Evolutionary conservation across 306 rosid genomes (phyloP), one percentile per base, ranked within the genome.

Genomic region (Arachis hypogaea): DNA sequence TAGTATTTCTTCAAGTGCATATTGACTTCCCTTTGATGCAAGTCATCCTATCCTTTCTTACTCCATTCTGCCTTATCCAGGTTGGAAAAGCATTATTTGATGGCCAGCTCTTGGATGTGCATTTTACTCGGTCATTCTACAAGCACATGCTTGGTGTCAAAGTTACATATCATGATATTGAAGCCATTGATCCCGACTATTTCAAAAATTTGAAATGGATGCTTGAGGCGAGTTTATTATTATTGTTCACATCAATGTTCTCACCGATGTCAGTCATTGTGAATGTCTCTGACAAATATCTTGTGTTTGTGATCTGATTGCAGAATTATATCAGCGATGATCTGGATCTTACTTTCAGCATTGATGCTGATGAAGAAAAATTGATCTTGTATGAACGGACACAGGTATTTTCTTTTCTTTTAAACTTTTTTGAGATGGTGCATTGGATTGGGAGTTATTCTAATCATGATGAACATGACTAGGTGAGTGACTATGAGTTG

Each of bases 121-220:
- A 95, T 84, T 95, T 95, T 79, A 95, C 99, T n/a, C 92, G 99
- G 75, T 95, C 99, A 47, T 95, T 95, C 83, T 95, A 95, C 96
- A 95, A 95, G 89, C 99, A 95, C 77, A 95, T 95, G 51, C 86
- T 95, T 69, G 99, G 86, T 78, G 97, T 65, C 59, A 95, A 92
- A 85, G 99, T 95, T 78, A 92, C 99, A 65, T 95, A 95, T 78
- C 99, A 88, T 78, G 99, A 95, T 84, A 95, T 95, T 76, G 99
- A 95, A 88, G 99, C 99, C 76, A 95, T 95, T 76, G 99, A 95
- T 85, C 99, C 99, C 3, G 92, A 61, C 81, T 95, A 92, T 84
- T 95, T 83, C 77, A 95, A 80, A 82, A 95, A 95, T 78, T 83
- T 95, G 76, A 95, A 95, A 83, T 95, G 99, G 99, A 88, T 95